phyloP scores from a whole-genome alignment of 148 eudicot species.

The Cornus kousa region DNA sequence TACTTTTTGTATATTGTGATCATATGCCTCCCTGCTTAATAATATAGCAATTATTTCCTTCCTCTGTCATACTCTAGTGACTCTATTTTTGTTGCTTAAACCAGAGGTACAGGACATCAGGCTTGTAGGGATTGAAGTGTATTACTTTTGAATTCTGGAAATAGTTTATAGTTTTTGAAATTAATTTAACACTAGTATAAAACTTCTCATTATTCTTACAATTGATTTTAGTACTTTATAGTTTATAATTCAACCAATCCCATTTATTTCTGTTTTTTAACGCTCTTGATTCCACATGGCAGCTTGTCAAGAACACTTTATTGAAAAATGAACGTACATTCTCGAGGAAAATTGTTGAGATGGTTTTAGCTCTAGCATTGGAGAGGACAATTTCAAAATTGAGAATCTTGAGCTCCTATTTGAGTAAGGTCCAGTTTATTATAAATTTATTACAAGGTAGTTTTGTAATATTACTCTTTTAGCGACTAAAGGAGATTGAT shows the following conservation, averaged over 20 bases:
- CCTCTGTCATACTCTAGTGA: not conserved
- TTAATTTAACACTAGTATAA: not conserved
- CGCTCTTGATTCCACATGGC: constrained; percentile 1
- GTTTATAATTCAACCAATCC: not conserved
- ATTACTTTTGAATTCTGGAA: not conserved
- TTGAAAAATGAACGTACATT: constrained; percentile 20
- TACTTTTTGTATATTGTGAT: too few species aligned
- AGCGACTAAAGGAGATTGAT: not conserved
- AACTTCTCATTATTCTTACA: not conserved
- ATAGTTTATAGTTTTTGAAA: not conserved
- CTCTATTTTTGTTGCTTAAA: not conserved
- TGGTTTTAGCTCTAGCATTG: constrained; percentile 17
- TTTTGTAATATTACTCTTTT: not conserved
- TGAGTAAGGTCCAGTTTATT: constrained; percentile 1
- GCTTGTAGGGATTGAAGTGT: not conserved
- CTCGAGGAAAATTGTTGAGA: constrained; percentile 20
- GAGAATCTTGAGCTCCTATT: constrained; percentile 18
- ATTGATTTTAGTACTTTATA: not conserved
- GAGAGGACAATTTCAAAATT: constrained; percentile 20
- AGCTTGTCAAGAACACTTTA: constrained; percentile 20
- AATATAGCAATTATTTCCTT: not conserved
- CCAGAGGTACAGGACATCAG: not conserved
- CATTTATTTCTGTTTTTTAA: not conserved
- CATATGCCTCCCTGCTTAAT: not conserved
- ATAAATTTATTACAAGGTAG: not conserved